Percentiles rank a stretch among this genome's conserved stretches.
These are phyloP conservation scores for Kodamaea fukazawae DNA, from an alignment of 805 yeast genomes.

Conservation along the genomic window DNA sequence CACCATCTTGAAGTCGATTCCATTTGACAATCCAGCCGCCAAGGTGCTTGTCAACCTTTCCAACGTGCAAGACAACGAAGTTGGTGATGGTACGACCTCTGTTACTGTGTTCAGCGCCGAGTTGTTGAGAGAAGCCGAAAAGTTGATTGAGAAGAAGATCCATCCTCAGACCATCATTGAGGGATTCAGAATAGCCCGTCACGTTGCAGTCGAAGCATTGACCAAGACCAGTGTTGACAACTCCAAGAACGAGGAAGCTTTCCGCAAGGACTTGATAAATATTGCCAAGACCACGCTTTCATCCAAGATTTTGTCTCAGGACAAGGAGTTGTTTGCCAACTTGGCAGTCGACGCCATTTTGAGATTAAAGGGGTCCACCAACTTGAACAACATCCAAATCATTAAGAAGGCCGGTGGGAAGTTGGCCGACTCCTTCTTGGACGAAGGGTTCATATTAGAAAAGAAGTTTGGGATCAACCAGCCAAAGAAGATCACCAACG, in stretches of 20 bases:
- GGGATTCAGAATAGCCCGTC: slow-evolving; percentile 87
- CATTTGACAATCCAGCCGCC: slow-evolving; percentile 97
- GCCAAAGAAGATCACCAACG: slow-evolving; percentile 80
- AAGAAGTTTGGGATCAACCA: slow-evolving; percentile 94
- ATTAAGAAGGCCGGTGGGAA: slow-evolving; percentile 93
- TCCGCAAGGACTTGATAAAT: slow-evolving; percentile 73
- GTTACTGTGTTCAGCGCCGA: slow-evolving; percentile 92
- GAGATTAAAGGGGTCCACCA: slow-evolving; percentile 81
- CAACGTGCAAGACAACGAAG: slow-evolving; percentile 96
- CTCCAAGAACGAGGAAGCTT: slow-evolving; percentile 52
- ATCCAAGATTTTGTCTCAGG: slow-evolving; percentile 92
- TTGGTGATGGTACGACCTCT: slow-evolving; percentile 97
- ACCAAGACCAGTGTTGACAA: slow-evolving; percentile 75
- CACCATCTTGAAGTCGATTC: slow-evolving; percentile 88
- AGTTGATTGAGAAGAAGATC: slow-evolving; percentile 84
- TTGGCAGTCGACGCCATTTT: slow-evolving; percentile 93
- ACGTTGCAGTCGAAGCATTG: slow-evolving; percentile 81
- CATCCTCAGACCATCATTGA: slow-evolving; percentile 98
- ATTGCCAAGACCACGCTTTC: slow-evolving; percentile 93
- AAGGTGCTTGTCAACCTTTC: slow-evolving; percentile 91
- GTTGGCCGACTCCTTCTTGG: slow-evolving; percentile 85
- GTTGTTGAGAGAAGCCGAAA: slow-evolving; percentile 90
- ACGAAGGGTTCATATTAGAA: slow-evolving; percentile 91
- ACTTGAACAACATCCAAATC: slow-evolving; percentile 88
- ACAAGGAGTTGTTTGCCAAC: slow-evolving; percentile 82